These are phyloP conservation scores for Boletellus dicymbophilus DNA, from an alignment of 1,284 basidiomycete genomes.

Conservation along the genomic window DNA sequence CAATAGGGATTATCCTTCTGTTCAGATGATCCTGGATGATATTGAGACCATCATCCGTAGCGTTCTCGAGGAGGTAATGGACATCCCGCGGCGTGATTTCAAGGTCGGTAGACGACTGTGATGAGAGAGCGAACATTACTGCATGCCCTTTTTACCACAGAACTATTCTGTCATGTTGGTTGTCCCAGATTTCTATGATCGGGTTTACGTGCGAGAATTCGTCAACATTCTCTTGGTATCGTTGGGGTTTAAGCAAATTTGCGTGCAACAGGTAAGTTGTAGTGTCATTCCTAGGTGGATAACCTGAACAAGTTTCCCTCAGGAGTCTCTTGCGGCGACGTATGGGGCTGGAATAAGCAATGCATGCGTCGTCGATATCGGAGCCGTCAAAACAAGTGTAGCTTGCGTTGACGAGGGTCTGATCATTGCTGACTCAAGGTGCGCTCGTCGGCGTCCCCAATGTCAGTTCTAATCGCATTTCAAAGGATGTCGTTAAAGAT, in stretches of 20 bases:
- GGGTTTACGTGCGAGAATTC: slow-evolving; percentile 81
- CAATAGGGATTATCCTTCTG: slow-evolving; percentile 70
- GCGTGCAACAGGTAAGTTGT: slow-evolving; percentile 76
- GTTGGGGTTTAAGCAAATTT: slow-evolving; percentile 92
- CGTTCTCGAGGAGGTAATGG: slow-evolving; percentile 63
- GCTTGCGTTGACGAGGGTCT: slow-evolving; percentile 97
- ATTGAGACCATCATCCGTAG: slow-evolving; percentile 70
- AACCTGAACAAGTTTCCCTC: background rate
- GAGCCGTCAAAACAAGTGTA: slow-evolving; percentile 82
- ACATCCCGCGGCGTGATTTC: slow-evolving; percentile 58
- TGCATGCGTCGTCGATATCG: slow-evolving; percentile 96
- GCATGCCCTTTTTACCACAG: slow-evolving; percentile 34
- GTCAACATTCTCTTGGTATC: slow-evolving; percentile 74
- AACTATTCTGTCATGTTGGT: slow-evolving; percentile 88
- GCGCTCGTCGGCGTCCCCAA: slow-evolving; percentile 10
- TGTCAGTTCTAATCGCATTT: slow-evolving; percentile 7
- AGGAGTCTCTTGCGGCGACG: slow-evolving; percentile 93
- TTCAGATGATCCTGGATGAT: slow-evolving; percentile 75
- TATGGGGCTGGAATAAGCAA: slow-evolving; percentile 95
- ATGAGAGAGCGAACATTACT: background rate
- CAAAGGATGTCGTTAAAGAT: slow-evolving; percentile 83
- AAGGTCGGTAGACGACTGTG: slow-evolving; percentile 46
- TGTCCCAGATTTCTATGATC: slow-evolving; percentile 91
- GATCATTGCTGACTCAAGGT: slow-evolving; percentile 89
- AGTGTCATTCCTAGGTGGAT: background rate